Conservation (phyloP, 352 stramenopile genomes). For the Phytopythium sindhum region DNA sequence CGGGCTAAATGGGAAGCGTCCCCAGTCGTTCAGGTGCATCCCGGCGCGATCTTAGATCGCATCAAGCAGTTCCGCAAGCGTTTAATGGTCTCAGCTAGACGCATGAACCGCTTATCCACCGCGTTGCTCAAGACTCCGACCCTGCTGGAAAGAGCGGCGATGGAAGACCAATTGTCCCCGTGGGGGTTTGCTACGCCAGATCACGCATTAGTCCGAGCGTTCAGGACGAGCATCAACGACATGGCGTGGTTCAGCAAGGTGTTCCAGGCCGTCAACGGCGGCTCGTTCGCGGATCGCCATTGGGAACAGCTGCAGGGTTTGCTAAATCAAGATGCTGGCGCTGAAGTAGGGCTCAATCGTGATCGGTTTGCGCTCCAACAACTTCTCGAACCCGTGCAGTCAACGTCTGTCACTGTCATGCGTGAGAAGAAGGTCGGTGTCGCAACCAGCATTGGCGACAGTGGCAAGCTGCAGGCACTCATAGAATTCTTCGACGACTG, state of each 20-base stretch:
- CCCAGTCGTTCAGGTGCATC: slow-evolving; percentile 37
- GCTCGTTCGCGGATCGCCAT: slow-evolving; percentile 32
- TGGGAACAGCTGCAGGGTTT: slow-evolving; percentile 20
- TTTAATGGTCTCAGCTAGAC: slow-evolving; percentile 32
- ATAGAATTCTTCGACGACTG: slow-evolving; percentile 43
- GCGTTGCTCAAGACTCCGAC: slow-evolving; percentile 11
- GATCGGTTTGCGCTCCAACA: neutral
- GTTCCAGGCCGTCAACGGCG: slow-evolving; percentile 45
- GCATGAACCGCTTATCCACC: slow-evolving; percentile 20
- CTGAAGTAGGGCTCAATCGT: neutral
- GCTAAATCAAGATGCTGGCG: neutral
- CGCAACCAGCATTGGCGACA: neutral
- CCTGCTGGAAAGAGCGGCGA: slow-evolving; percentile 3
- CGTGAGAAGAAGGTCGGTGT: neutral
- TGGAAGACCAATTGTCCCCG: slow-evolving; percentile 2
- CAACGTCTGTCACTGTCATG: neutral
- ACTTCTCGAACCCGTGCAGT: neutral
- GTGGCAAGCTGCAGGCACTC: neutral
- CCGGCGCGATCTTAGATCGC: slow-evolving; percentile 44
- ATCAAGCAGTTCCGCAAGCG: slow-evolving; percentile 59
- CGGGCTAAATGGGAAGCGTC: slow-evolving; percentile 44
- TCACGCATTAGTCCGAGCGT: slow-evolving; percentile 24
- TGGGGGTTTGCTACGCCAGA: slow-evolving; percentile 17
- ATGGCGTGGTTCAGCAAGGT: slow-evolving; percentile 39
- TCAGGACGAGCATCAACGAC: slow-evolving; percentile 39